phyloP scores from a whole-genome alignment of 208 protist species.

The Crithidia acanthocephali region DNA sequence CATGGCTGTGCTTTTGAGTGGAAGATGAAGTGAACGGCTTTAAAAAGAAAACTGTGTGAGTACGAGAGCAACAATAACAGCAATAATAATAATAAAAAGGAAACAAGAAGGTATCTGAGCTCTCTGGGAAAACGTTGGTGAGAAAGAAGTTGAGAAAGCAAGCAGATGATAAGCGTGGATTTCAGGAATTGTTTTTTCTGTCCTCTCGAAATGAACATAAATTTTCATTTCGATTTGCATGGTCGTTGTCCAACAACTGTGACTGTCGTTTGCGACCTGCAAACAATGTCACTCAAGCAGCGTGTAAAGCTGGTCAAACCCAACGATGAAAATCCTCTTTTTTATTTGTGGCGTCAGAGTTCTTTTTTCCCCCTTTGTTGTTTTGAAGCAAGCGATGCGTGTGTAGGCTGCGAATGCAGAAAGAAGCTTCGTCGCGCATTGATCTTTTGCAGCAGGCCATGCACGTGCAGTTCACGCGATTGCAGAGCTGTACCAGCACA shows the following conservation, averaged over 20 bases:
- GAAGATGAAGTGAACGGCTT: not conserved
- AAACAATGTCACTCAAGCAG: not conserved
- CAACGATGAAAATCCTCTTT: too few relatives aligned
- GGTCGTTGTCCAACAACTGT: too few relatives aligned
- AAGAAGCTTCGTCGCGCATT: too few relatives aligned
- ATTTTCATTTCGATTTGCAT: too few relatives aligned
- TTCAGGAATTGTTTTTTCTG: too few relatives aligned
- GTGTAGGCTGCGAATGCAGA: too few relatives aligned
- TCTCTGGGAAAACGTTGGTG: not conserved
- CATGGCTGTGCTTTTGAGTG: constrained; percentile 7
- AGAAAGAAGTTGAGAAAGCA: not conserved
- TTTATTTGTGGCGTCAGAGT: too few relatives aligned
- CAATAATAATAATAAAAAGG: constrained; percentile 7
- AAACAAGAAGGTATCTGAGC: too few relatives aligned
- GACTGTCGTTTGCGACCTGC: too few relatives aligned
- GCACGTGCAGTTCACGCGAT: constrained; percentile 48
- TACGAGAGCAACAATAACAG: constrained; percentile 6
- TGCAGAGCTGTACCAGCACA: constrained; percentile 70
- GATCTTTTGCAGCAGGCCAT: not conserved
- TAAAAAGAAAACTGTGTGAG: not conserved
- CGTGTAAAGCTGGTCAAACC: too few relatives aligned
- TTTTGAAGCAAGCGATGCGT: not conserved
- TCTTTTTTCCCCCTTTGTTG: not conserved
- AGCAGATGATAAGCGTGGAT: not conserved
- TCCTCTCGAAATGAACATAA: too few relatives aligned